phyloP scores from a whole-genome alignment of 108 stramenopile species.

The Cyclotella choctawhatcheeana region DNA sequence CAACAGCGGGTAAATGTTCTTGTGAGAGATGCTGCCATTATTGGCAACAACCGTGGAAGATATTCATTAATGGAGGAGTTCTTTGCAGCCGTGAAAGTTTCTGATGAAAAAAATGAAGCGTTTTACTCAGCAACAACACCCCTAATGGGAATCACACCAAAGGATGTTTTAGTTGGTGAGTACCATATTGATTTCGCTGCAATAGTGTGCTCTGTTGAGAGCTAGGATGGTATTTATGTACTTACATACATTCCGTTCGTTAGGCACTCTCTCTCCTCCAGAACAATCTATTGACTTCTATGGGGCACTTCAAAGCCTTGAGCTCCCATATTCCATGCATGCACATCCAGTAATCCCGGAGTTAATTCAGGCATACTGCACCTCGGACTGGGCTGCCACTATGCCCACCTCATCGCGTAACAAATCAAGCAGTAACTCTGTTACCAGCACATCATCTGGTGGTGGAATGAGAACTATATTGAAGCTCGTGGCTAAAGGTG shows the following conservation, averaged over 20 bases:
- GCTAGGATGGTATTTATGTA: too few species aligned
- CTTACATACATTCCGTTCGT: background rate
- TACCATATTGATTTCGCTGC: too few species aligned
- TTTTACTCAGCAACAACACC: conserved; percentile 27
- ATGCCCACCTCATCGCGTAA: conserved; percentile 10
- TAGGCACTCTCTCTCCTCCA: conserved; percentile 44
- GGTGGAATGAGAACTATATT: conserved; percentile 41
- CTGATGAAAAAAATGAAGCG: conserved; percentile 36
- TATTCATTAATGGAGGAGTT: conserved; percentile 29
- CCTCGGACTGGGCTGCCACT: conserved; percentile 35
- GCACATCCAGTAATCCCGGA: conserved; percentile 49
- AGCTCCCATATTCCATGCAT: conserved; percentile 51
- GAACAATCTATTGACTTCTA: conserved; percentile 54
- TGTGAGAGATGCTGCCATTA: conserved; percentile 38
- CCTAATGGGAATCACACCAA: conserved; percentile 26
- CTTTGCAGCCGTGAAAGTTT: conserved; percentile 32
- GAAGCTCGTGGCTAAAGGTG: conserved; percentile 19
- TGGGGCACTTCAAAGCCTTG: conserved; percentile 52
- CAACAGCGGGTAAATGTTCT: conserved; percentile 41
- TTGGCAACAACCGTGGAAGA: conserved; percentile 26
- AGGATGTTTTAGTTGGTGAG: conserved; percentile 41
- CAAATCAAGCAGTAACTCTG: conserved; percentile 16
- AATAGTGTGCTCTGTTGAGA: too few species aligned
- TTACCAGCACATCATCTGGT: background rate
- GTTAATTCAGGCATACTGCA: conserved; percentile 38